Percentiles rank a stretch among this genome's conserved stretches.
Evolutionary conservation across 805 yeast genomes (phyloP).

Genomic region (Ogataea siamensis): DNA sequence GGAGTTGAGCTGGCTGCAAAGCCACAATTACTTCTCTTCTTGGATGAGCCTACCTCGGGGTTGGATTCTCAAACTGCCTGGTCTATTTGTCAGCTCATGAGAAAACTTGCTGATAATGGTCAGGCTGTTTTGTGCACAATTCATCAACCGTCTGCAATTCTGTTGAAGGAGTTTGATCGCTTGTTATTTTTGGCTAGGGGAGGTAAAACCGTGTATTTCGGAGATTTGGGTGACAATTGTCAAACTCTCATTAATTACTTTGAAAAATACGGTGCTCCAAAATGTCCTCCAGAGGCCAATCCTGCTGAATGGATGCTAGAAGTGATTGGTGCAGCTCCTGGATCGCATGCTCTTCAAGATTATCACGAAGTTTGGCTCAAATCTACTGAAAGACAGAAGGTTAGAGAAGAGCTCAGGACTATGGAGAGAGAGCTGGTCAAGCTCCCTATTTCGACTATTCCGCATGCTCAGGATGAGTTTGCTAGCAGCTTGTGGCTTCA

Average conservation of each 20-base stretch:
- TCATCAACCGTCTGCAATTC: conserved; percentile 82
- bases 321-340: conserved; percentile 81
- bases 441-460: conserved; percentile 33
- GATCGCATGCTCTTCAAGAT: conserved; percentile 69
- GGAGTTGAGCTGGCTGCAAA: conserved; percentile 58
- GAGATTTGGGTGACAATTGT: conserved; percentile 63
- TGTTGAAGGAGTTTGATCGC: conserved; percentile 76
- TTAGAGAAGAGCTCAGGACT: conserved; percentile 55
- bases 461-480: conserved; percentile 37
- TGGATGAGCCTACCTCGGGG: conserved; percentile 64
- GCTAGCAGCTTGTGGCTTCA: conserved; percentile 44
- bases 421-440: conserved; percentile 61
- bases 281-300: conserved; percentile 67
- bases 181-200: conserved; percentile 67
- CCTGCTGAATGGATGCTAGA: conserved; percentile 94
- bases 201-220: conserved; percentile 74
- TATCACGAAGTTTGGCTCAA: conserved; percentile 75
- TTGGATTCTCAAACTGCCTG: conserved; percentile 60
- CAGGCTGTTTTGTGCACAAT: conserved; percentile 66
- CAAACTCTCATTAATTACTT: conserved; percentile 59
- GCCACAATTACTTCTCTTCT: conserved; percentile 50
- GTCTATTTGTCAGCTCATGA: conserved; percentile 55
- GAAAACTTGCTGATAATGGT: conserved; percentile 50
- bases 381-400: conserved; percentile 59
- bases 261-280: conserved; percentile 61